phyloP scores from a whole-genome alignment of 768 basidiomycete species.

The Kwoniella botswanensis region DNA sequence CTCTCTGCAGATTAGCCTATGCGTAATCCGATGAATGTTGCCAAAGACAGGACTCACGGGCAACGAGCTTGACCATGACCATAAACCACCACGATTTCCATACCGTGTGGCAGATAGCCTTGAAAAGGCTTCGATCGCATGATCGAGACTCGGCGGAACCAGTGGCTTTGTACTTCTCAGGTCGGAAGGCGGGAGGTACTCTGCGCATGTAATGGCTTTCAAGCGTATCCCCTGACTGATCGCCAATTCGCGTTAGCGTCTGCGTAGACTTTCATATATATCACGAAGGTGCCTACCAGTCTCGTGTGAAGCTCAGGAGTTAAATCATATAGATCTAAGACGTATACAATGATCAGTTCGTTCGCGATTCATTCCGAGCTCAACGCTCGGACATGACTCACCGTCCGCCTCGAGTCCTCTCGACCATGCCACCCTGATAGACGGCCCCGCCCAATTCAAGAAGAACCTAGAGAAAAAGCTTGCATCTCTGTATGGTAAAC shows the following conservation, averaged over 20 bases:
- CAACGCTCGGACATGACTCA: neutral
- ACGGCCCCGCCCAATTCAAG: slow-evolving; percentile 21
- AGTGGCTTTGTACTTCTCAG: neutral
- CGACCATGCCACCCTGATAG: slow-evolving; percentile 21
- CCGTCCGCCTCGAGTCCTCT: slow-evolving; percentile 15
- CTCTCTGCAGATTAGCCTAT: too few relatives aligned
- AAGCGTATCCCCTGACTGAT: slow-evolving; percentile 21
- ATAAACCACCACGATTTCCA: slow-evolving; percentile 33
- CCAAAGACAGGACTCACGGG: neutral
- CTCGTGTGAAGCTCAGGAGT: slow-evolving; percentile 19
- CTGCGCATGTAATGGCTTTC: slow-evolving; percentile 17
- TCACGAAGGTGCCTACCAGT: slow-evolving; percentile 12
- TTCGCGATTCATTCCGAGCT: too few relatives aligned
- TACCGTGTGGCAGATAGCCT: slow-evolving; percentile 35
- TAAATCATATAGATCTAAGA: slow-evolving; percentile 28
- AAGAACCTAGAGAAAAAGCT: slow-evolving; percentile 14
- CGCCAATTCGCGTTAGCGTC: too few relatives aligned
- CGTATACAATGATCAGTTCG: too few relatives aligned
- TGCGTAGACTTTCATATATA: too few relatives aligned
- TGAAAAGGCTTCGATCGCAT: slow-evolving; percentile 42
- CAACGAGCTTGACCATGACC: neutral
- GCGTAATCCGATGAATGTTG: too few relatives aligned
- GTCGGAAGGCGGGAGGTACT: slow-evolving; percentile 23
- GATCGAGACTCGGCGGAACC: neutral
- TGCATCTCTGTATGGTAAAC: slow-evolving; percentile 14